Conservation (phyloP, 257 asterid genomes). For the Fraxinus americana region DNA sequence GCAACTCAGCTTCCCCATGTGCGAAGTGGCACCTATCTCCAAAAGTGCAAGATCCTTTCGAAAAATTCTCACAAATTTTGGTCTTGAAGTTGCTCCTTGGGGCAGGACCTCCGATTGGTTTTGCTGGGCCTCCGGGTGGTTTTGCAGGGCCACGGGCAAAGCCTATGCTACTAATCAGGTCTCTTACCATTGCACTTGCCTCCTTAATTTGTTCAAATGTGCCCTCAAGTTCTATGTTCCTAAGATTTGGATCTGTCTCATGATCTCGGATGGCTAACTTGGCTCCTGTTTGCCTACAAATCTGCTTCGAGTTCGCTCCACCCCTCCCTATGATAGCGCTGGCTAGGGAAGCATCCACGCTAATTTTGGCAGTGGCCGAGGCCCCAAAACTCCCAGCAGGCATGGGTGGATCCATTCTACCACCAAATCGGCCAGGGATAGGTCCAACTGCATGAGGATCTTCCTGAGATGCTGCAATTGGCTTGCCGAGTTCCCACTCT, state of each 20-base stretch:
- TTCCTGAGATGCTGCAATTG: slow-evolving; percentile 48
- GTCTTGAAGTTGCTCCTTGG: slow-evolving; percentile 68
- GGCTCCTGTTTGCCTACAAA: slow-evolving; percentile 79
- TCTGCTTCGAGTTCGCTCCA: slow-evolving; percentile 91
- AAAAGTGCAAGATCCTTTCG: slow-evolving; percentile 85
- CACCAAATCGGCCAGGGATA: slow-evolving; percentile 46
- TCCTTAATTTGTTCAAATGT: slow-evolving; percentile 73
- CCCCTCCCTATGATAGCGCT: slow-evolving; percentile 95
- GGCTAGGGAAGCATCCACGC: slow-evolving; percentile 77
- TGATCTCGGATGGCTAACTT: slow-evolving; percentile 76
- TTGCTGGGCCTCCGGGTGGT: slow-evolving; percentile 25
- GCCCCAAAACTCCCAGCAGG: slow-evolving; percentile 72
- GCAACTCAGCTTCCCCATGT: slow-evolving; percentile 81
- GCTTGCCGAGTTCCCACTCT: slow-evolving; percentile 85
- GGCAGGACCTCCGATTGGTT: slow-evolving; percentile 43
- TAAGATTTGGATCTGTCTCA: slow-evolving; percentile 66
- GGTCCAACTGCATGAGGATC: slow-evolving; percentile 56
- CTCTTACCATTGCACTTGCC: slow-evolving; percentile 80
- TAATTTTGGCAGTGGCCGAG: slow-evolving; percentile 79
- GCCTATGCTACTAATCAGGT: slow-evolving; percentile 59
- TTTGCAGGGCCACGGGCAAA: slow-evolving; percentile 42
- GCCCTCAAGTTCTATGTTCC: slow-evolving; percentile 90
- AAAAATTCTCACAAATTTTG: slow-evolving; percentile 76
- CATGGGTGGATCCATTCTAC: slow-evolving; percentile 46
- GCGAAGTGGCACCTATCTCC: slow-evolving; percentile 96